phyloP scores from a whole-genome alignment of 129 eudicot species.

The Flaveria trinervia region DNA sequence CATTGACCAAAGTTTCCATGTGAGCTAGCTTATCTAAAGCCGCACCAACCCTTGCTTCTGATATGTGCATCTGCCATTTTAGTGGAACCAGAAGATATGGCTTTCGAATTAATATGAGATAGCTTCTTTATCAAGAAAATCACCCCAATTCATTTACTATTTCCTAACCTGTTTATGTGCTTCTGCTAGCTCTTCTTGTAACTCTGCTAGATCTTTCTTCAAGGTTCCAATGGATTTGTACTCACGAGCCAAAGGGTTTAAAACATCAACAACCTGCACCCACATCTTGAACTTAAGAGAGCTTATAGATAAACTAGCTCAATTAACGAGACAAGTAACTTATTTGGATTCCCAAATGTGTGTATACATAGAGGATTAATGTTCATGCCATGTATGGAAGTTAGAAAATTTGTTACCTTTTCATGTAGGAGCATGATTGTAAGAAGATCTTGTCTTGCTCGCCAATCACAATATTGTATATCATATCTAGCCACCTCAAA shows the following conservation, averaged over 20 bases:
- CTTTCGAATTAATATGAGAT: constrained; percentile 9
- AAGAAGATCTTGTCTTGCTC: constrained; percentile 94
- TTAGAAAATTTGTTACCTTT: constrained; percentile 50
- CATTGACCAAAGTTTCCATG: constrained; percentile 92
- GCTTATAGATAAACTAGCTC: background rate
- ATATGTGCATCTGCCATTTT: constrained; percentile 80
- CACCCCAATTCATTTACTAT: constrained; percentile 4
- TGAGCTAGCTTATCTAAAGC: constrained; percentile 94
- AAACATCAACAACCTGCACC: constrained; percentile 88
- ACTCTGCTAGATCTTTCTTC: constrained; percentile 83
- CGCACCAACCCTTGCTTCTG: constrained; percentile 84
- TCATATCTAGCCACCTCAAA: constrained; percentile 94
- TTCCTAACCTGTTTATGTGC: constrained; percentile 82
- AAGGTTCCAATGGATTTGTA: constrained; percentile 90
- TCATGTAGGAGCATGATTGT: constrained; percentile 94
- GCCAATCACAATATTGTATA: constrained; percentile 97
- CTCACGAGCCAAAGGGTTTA: constrained; percentile 95
- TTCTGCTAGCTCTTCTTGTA: constrained; percentile 84
- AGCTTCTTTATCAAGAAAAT: background rate
- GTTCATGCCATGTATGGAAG: background rate
- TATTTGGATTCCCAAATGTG: background rate
- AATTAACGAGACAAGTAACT: background rate
- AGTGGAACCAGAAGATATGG: constrained; percentile 8
- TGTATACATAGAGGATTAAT: background rate
- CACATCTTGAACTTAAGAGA: constrained; percentile 25